Evolutionary conservation across 2,329 filamentous ascomycete species (phyloP), one percentile per base, ranked within the genome.

Genomic region (Xylaria sp.): DNA sequence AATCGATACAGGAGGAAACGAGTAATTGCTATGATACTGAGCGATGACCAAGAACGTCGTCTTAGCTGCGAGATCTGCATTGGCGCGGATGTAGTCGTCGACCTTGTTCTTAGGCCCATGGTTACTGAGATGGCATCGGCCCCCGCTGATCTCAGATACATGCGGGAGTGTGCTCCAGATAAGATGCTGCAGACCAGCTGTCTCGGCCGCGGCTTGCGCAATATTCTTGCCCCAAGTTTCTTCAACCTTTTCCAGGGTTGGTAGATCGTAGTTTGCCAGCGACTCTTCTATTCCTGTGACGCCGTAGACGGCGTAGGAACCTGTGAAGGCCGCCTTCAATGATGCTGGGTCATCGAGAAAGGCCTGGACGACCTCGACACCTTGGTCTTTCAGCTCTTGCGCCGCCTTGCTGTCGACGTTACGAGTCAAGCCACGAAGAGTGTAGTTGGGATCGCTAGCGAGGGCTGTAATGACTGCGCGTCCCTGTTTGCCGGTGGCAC

Each of bases 81-180:
- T 57, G 12, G 57, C 43, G 54, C 68, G 68, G 48, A 70, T 68
- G 62, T 62, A 70, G n/a, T 68, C 62, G 48, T 70, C 66, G 23
- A 66, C 62, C 28, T 63, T 52, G 41, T 62, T 68, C 58, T 70
- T 70, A 28, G 55, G 36, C 2, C 31, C 39, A 23, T 59, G 51
- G 57, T 70, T 68, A 8, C 15, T n/a, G 1, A 66, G 57, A 36
- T 18, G 48, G 31, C 51, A 65, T 15, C 62, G 61, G 1, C 68
- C 68, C 28, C 18, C 28, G 39, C 68, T 70, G 62, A 68, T 68
- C 52, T 68, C 20, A 9, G 39, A 54, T 5, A 62, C 65, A 15
- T 33, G 48, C 2, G 66, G 68, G 6, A 70, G 68, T 20, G 68
- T 68, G 54, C 68, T 70, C 68, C 68, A 70, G 62, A 70, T 68